Base-by-base conservation (phyloP, 495 filamentous ascomycete species). In the Hypoxylon fragiforme region DNA sequence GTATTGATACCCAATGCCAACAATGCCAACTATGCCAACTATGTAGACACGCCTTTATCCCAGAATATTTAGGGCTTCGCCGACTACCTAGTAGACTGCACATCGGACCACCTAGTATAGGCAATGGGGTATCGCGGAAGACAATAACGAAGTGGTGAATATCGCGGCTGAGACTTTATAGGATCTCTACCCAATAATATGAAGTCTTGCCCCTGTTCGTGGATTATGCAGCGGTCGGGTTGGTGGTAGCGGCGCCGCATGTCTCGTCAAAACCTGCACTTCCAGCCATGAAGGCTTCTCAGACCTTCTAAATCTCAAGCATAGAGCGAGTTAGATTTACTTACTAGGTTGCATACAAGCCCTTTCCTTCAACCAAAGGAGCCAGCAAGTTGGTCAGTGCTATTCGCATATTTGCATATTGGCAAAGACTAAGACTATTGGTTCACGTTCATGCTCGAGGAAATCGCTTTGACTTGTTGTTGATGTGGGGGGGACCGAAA, bases 271-370 rank as follows among this genome's bases (percentile, higher is more conserved):
- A 67, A 35, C 67, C 72, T 40, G 71, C 68, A 36, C 54, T 64
- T 21, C 65, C 68, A 11, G 64, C 73, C 26, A 72, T 70, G 6
- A 58, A 70, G 22, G 69, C 60, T 31, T 73, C 73, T 54, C 56
- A 73, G 43, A 67, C 70, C 3, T 74, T 69, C 45, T 63, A 66
- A 41, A n/a, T n/a, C 69, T 75, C 16, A 75, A 73, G 39, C 76
- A 67, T 57, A 57, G 70, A 49, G 70, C 73, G 14, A 68, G 61
- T 36, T 72, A 71, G 44, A 70, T 76, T 22, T 70, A 74, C 43
- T 58, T 77, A 75, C 51, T 66, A 70, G 14, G 74, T 74, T 9
- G 71, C 74, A 36, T 74, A 74, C 57, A 73, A 71, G 43, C 54
- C 63, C 30, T 57, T 73, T 24, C 73, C 72, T 18, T 63, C 70